Evolutionary conservation across 805 yeast genomes (phyloP), one percentile per base, ranked within the genome.

Genomic region (Zygotorulaspora chibaensis): DNA sequence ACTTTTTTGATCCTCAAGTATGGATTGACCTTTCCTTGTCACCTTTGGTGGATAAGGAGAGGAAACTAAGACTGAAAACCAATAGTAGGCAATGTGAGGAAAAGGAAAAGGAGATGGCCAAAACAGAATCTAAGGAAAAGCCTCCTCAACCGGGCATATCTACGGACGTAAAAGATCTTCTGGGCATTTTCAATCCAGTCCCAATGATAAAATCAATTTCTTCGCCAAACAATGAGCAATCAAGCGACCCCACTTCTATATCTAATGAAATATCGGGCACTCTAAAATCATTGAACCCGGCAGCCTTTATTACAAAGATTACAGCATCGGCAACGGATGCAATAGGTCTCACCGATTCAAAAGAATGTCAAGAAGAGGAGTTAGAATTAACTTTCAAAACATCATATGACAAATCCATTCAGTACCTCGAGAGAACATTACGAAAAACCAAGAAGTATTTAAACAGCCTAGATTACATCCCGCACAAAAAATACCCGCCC

Each of bases 11-110:
- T 56, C 84, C 87, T 1, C 75, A 87, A 8, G 77, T 79, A 12
- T 90, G 97, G 97, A 80, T 77, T 8, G 76, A 82, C 51, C 81
- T 83, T 57, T 80, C 82, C 41, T 65, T 89, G 33, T 83, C 84
- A 26, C 96, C 96, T 0, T 67, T 87, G 40, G 93, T 87, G 1
- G 62, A 70, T 25, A 50, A 68, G 30, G 63, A 61, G 7, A 54
- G 72, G 27, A 39, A 43, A 13, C 30, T 6, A 11, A 34, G 25
- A 28, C 9, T 39, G 2, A 16, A 33, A 25, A 48, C 46, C 31
- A 44, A 45, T 25, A 35, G 37, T 16, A 18, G 48, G 23, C 42
- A 46, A 13, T 39, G 17, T 11, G n/a, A 31, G 10, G 9, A 20
- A 11, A 37, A 45, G 7, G 48, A 42, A 28, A 45, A 38, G 30